Conservation (phyloP, 2,329 filamentous ascomycete genomes). For the Parafenestella ontariensis region DNA sequence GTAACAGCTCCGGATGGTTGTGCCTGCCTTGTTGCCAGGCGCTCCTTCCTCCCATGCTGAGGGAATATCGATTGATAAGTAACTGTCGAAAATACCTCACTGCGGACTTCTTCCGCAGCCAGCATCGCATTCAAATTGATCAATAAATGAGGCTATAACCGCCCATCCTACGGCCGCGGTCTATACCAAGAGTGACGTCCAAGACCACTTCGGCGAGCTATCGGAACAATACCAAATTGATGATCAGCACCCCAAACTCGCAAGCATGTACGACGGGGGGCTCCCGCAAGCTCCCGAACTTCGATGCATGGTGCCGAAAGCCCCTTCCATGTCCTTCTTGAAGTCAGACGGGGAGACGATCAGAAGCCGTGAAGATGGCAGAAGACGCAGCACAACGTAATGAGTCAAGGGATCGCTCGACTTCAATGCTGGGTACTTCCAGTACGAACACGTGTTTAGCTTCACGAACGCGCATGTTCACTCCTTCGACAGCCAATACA, state of each 20-base stretch:
- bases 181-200: background rate
- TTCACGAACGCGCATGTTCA: conserved; percentile 4
- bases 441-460: conserved; percentile 19
- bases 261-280: conserved; percentile 7
- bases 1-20: no score
- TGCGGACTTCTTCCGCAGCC: background rate
- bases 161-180: background rate
- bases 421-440: conserved; percentile 5
- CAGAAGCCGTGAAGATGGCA: background rate
- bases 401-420: background rate
- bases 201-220: background rate
- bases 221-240: background rate
- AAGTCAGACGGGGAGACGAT: background rate
- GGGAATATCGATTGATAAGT: conserved; percentile 1
- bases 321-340: conserved; percentile 6
- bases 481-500: conserved; percentile 7
- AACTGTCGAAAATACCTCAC: background rate
- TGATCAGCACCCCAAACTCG: conserved; percentile 8
- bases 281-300: conserved; percentile 8
- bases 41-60: background rate
- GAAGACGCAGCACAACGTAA: background rate
- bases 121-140: background rate
- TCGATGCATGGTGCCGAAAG: conserved; percentile 13
- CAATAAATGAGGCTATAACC: background rate
- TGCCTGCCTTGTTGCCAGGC: no score